Conservation (phyloP, 1,284 basidiomycete genomes). For the Puccinia sorghi region DNA sequence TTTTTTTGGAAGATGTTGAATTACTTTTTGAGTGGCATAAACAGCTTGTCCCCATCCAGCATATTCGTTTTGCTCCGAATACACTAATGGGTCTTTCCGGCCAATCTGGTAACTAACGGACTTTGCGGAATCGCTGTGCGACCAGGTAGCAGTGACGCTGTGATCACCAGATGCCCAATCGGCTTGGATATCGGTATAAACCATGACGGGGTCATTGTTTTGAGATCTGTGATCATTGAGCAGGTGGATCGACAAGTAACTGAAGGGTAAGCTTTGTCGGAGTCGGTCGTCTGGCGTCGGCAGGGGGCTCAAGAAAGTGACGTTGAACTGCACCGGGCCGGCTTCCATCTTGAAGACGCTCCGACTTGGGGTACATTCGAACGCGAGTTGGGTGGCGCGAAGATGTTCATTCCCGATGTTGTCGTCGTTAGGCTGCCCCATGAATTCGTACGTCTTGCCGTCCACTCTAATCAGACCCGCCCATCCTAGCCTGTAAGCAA, state of each 20-base stretch:
- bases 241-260: constrained; percentile 56
- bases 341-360: constrained; percentile 57
- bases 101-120: constrained; percentile 53
- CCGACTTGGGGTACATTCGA: constrained; percentile 56
- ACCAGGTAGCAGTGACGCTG: constrained; percentile 51
- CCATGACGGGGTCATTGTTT: constrained; percentile 55
- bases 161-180: constrained; percentile 57
- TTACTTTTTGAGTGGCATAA: constrained; percentile 54
- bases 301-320: constrained; percentile 57
- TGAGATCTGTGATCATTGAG: constrained; percentile 46
- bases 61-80: constrained; percentile 56
- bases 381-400: constrained; percentile 55
- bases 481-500: constrained; percentile 51
- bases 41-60: constrained; percentile 57
- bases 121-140: constrained; percentile 52
- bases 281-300: constrained; percentile 55
- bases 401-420: constrained; percentile 40
- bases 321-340: constrained; percentile 55
- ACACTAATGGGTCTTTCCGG: constrained; percentile 54
- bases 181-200: constrained; percentile 56
- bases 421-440: constrained; percentile 51
- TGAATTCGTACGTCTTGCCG: constrained; percentile 52
- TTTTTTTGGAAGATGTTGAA: neutral
- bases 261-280: constrained; percentile 56
- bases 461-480: constrained; percentile 53